Evolutionary conservation across 352 stramenopile genomes (phyloP).

Genomic region (Phytopythium sindhum): DNA sequence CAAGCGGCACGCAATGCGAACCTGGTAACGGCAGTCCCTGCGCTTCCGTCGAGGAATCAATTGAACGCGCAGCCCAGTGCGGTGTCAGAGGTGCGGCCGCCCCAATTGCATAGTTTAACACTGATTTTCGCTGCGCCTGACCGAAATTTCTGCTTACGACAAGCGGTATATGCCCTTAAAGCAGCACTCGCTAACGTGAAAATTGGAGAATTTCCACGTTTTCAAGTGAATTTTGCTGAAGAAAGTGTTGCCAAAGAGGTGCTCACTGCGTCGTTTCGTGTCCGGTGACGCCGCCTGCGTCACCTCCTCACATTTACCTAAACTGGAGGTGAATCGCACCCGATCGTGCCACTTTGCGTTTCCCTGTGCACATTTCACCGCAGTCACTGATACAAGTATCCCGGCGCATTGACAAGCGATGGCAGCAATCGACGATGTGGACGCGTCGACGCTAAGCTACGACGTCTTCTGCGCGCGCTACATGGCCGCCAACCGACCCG

Average conservation of each 20-base stretch:
- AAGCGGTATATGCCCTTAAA: no score
- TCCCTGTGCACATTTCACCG: neutral
- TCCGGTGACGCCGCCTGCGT: neutral
- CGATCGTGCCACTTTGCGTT: neutral
- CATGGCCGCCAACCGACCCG: slow-evolving; percentile 62
- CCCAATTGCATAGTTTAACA: neutral
- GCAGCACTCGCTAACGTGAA: no score
- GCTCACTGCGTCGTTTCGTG: neutral
- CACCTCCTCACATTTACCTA: neutral
- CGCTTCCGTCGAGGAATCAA: neutral
- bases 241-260: neutral
- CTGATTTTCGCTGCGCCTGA: neutral
- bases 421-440: slow-evolving; percentile 49
- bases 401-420: neutral
- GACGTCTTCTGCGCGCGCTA: slow-evolving; percentile 69
- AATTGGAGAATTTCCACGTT: neutral
- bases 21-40: neutral
- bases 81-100: no score
- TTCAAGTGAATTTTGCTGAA: neutral
- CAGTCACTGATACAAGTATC: neutral
- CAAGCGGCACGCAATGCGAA: neutral
- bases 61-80: neutral
- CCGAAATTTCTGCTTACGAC: no score
- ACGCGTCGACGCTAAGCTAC: slow-evolving; percentile 56
- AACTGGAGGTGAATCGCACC: neutral